Conservation (phyloP, 371 early-diverging fungal genomes). For the Mucor sp. region DNA sequence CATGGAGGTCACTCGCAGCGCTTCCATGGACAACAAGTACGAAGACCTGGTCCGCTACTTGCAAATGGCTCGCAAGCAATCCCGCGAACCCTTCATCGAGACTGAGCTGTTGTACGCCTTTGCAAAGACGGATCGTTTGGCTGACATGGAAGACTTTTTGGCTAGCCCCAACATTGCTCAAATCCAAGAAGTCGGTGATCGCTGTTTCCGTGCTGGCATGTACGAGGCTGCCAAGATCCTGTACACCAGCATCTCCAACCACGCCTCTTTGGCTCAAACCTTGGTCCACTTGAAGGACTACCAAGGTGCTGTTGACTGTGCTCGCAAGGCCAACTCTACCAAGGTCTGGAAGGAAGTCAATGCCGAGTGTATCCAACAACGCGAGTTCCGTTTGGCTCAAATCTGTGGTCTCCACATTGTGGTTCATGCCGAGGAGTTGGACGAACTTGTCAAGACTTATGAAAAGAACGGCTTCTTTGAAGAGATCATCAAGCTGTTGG, state of each 20-base stretch:
- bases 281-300: conserved; percentile 94
- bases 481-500: conserved; percentile 87
- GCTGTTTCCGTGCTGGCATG: conserved; percentile 90
- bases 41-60: conserved; percentile 93
- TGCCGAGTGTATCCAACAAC: conserved; percentile 89
- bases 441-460: conserved; percentile 83
- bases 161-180: conserved; percentile 93
- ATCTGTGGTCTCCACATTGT: conserved; percentile 96
- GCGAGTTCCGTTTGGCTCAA: conserved; percentile 95
- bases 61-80: conserved; percentile 90
- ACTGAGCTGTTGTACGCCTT: conserved; percentile 92
- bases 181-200: conserved; percentile 91
- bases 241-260: conserved; percentile 93
- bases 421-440: conserved; percentile 96
- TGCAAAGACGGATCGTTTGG: conserved; percentile 90
- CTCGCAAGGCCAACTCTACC: conserved; percentile 96
- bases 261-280: conserved; percentile 94
- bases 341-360: conserved; percentile 98
- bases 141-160: conserved; percentile 93
- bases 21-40: conserved; percentile 80
- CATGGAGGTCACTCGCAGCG: conserved; percentile 84
- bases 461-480: conserved; percentile 88
- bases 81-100: conserved; percentile 92
- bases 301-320: conserved; percentile 96
- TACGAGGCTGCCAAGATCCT: conserved; percentile 94